These are phyloP conservation scores for Lolium rigidum DNA, from an alignment of 176 grass and related monocot species.

Conservation along the genomic window DNA sequence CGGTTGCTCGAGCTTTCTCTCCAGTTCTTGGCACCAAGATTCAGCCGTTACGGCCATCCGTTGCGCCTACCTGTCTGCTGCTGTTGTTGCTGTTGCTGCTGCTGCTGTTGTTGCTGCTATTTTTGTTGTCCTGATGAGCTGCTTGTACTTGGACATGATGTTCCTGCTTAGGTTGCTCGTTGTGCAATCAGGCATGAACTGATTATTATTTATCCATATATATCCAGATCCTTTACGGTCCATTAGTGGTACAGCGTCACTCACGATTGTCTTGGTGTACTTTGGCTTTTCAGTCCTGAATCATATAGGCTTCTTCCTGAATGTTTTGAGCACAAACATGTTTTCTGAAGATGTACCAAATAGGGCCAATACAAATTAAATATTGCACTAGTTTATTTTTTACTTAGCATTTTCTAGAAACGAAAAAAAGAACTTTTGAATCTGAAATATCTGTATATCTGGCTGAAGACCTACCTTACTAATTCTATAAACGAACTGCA, in stretches of 20 bases:
- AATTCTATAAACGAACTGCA: background rate
- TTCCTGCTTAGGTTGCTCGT: background rate
- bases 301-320: background rate
- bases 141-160: background rate
- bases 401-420: slow-evolving; percentile 15
- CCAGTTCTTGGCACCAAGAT: slow-evolving; percentile 27
- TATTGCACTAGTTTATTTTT: background rate
- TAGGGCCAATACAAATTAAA: background rate
- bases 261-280: slow-evolving; percentile 17
- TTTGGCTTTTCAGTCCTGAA: slow-evolving; percentile 1
- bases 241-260: background rate
- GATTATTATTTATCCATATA: background rate
- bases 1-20: slow-evolving; percentile 17
- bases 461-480: background rate
- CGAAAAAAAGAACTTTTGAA: background rate
- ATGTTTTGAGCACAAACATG: slow-evolving; percentile 12
- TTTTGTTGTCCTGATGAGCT: background rate
- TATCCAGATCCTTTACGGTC: background rate
- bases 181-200: background rate
- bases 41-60: background rate
- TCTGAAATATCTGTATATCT: background rate
- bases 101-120: background rate
- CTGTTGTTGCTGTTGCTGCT: background rate
- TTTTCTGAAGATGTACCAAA: background rate
- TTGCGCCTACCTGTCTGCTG: slow-evolving; percentile 1